Evolutionary conservation across 805 yeast species (phyloP).

Genomic region (Peterozyma toletana): DNA sequence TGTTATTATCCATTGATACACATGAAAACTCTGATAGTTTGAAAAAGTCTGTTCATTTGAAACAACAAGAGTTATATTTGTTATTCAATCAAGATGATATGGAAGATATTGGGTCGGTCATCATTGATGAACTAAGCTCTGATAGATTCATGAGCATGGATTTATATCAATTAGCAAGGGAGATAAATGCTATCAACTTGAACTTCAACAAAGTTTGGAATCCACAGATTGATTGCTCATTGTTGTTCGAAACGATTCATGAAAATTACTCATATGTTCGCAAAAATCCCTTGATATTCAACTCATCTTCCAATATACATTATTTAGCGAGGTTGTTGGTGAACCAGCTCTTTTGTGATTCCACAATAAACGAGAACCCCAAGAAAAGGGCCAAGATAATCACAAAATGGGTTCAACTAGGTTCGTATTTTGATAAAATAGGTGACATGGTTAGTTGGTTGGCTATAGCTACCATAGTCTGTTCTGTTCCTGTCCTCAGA

Average conservation of each 20-base stretch:
- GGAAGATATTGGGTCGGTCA: not conserved
- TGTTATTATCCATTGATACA: constrained; percentile 42
- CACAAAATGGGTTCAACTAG: constrained; percentile 81
- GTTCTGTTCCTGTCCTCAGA: constrained; percentile 78
- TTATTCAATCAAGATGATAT: constrained; percentile 23
- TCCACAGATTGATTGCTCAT: constrained; percentile 70
- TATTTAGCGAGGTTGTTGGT: constrained; percentile 67
- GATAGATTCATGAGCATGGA: constrained; percentile 49
- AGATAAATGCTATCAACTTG: constrained; percentile 61
- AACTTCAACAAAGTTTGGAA: constrained; percentile 68
- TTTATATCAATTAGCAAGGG: constrained; percentile 47
- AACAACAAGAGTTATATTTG: constrained; percentile 37
- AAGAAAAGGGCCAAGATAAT: constrained; percentile 57
- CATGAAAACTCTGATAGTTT: constrained; percentile 45
- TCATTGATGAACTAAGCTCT: constrained; percentile 15
- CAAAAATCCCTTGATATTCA: constrained; percentile 73
- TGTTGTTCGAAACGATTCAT: constrained; percentile 51
- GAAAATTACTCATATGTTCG: constrained; percentile 37
- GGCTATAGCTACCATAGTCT: constrained; percentile 76
- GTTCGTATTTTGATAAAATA: constrained; percentile 62
- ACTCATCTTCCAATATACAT: constrained; percentile 59
- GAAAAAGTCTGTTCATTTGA: constrained; percentile 42
- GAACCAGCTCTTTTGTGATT: constrained; percentile 59
- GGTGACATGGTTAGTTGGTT: constrained; percentile 96
- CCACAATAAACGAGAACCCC: constrained; percentile 20